Evolutionary conservation across 2,329 filamentous ascomycete species (phyloP).

Genomic region (Colletotrichum aenigma): DNA sequence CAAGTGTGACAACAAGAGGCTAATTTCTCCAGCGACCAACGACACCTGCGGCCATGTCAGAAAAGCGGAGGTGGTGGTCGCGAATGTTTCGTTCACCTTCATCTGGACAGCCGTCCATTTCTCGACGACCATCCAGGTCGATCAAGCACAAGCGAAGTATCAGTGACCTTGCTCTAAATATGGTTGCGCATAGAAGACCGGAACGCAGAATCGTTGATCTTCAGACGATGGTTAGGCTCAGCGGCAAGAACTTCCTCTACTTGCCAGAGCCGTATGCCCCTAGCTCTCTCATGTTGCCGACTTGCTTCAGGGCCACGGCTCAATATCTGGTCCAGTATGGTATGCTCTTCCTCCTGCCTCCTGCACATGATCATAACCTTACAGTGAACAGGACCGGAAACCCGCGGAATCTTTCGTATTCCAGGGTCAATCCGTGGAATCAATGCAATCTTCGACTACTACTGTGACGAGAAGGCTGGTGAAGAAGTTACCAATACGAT

Average conservation of each 20-base stretch:
- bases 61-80: constrained; percentile 41
- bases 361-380: not conserved
- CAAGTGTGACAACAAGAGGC: not conserved
- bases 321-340: constrained; percentile 67
- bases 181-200: constrained; percentile 48
- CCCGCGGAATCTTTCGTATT: constrained; percentile 67
- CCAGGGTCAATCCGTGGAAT: constrained; percentile 62
- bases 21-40: not conserved
- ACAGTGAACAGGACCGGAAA: constrained; percentile 37
- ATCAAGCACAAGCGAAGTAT: constrained; percentile 56
- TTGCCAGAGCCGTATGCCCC: constrained; percentile 64
- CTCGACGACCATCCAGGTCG: not conserved
- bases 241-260: constrained; percentile 66
- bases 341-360: constrained; percentile 31
- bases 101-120: not conserved
- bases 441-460: constrained; percentile 67
- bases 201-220: constrained; percentile 53
- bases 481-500: constrained; percentile 61
- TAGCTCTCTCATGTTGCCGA: constrained; percentile 62
- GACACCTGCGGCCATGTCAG: constrained; percentile 16
- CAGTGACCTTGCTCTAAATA: constrained; percentile 55
- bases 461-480: constrained; percentile 54
- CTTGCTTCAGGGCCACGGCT: constrained; percentile 69
- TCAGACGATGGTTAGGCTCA: constrained; percentile 64
- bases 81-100: constrained; percentile 35